These are phyloP conservation scores for Dactylellina leptospora DNA, from an alignment of 2,329 filamentous ascomycete species.

Conservation along the genomic window DNA sequence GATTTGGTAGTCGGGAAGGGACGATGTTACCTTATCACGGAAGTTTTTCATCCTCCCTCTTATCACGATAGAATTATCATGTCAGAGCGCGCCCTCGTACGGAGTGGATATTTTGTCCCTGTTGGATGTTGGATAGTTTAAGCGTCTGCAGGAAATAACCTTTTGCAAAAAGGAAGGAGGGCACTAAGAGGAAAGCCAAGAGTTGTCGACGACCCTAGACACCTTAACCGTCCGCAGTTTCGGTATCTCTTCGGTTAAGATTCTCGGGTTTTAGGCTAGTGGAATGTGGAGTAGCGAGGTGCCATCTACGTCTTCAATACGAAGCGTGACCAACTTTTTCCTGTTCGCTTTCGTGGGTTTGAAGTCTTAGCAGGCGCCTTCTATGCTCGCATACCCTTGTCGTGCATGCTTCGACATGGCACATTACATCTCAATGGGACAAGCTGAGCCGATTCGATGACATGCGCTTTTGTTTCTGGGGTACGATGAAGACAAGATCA, in stretches of 20 bases:
- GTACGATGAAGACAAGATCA: conserved; percentile 28
- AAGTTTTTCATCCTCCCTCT: not conserved
- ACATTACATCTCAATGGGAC: conserved; percentile 46
- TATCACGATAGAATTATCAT: not conserved
- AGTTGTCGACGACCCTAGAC: conserved; percentile 4
- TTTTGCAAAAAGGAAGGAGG: no score
- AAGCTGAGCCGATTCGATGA: conserved; percentile 49
- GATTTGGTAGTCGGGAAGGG: conserved; percentile 12
- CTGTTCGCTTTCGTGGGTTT: not conserved
- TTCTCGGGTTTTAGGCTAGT: conserved; percentile 38
- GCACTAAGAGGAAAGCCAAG: conserved; percentile 37
- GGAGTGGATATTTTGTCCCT: conserved; percentile 5
- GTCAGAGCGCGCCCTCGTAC: not conserved
- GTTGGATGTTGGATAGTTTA: conserved; percentile 10
- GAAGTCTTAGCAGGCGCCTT: conserved; percentile 17
- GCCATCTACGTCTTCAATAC: conserved; percentile 29
- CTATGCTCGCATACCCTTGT: conserved; percentile 35
- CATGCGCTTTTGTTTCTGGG: conserved; percentile 46
- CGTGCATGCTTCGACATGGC: conserved; percentile 40
- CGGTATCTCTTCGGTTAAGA: conserved; percentile 49
- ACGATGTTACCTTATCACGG: not conserved
- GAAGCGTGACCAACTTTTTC: conserved; percentile 39
- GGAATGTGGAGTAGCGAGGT: conserved; percentile 34
- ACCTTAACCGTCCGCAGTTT: conserved; percentile 36
- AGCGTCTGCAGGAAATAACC: no score